Base-by-base conservation (phyloP, 768 basidiomycete species). In the Flagelloscypha sp. region DNA sequence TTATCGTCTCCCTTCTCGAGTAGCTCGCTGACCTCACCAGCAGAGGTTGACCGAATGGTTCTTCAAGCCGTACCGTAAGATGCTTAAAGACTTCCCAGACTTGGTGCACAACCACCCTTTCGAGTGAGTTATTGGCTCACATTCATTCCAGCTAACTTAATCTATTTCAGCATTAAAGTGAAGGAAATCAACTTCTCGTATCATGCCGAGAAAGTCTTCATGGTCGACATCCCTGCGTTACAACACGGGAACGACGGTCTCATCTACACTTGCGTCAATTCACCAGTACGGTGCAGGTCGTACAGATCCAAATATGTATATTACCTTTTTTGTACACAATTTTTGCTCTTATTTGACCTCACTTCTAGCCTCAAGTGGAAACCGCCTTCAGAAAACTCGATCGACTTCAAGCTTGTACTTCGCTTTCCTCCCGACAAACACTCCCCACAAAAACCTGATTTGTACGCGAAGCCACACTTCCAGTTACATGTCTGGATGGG, bases 391-490 rank as follows among this genome's bases (percentile, higher is more conserved):
- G 94, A 98, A 53, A 99, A 99, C 55, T 93, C 92, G 2, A 83
- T 98, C 48, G 95, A 99, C 57, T 98, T 99, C 68, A 89, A 90
- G 56, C 80, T 98, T 19, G 74, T 92, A 32, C 65, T 99, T n/a
- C 81, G 89, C 21, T 99, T 98, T 55, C 92, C 94, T 1, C 76
- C 89, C 1, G 56, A 60, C 3, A 52, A 54, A 11, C 59, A 61
- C 16, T 57, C 79, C 34, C 67, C 74, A 0, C 47, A 59, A 6
- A 58, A 76, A 47, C 85, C 90, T 1, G 90, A 98, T 49, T 84
- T 81, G 45, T 66, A 65, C 41, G 79, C 79, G 8, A 97, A 92
- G 55, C 95, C 95, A 1, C 52, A 84, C 4, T 97, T 97, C 54
- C 59, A 83, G 33, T 65, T 99, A 20, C 62, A 90, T 42, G 78